These are phyloP conservation scores for Teunomyces funiuensis DNA, from an alignment of 805 yeast genomes.

Conservation along the genomic window DNA sequence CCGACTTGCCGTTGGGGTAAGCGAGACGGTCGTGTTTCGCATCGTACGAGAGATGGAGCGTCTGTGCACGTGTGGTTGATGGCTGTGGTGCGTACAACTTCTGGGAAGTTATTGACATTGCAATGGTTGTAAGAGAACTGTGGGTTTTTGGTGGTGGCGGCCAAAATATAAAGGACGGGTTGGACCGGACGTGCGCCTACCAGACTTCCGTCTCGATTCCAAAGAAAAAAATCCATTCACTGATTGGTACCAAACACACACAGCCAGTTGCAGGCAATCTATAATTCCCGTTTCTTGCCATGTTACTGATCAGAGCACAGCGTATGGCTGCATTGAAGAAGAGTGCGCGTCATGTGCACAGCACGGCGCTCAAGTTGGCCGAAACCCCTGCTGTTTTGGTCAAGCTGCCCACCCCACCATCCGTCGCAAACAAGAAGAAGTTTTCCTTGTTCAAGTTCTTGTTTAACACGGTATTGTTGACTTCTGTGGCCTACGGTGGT, in stretches of 20 bases:
- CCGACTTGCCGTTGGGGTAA: slow-evolving; percentile 79
- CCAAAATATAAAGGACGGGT: background rate
- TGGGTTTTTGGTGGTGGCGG: background rate
- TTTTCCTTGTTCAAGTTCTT: slow-evolving; percentile 32
- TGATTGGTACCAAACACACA: slow-evolving; percentile 1
- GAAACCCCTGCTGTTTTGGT: slow-evolving; percentile 4
- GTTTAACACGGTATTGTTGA: slow-evolving; percentile 27
- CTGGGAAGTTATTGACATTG: slow-evolving; percentile 31
- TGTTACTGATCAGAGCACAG: slow-evolving; percentile 5
- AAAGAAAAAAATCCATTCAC: background rate
- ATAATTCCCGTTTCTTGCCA: background rate
- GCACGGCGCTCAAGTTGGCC: slow-evolving; percentile 1
- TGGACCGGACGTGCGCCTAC: background rate
- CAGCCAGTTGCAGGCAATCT: background rate
- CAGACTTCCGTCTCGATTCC: background rate
- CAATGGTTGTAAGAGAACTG: background rate
- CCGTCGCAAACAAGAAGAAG: slow-evolving; percentile 20
- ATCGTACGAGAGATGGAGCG: slow-evolving; percentile 77
- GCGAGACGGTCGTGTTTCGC: slow-evolving; percentile 65
- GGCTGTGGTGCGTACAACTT: slow-evolving; percentile 73
- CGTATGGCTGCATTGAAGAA: slow-evolving; percentile 1
- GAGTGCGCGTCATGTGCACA: slow-evolving; percentile 3
- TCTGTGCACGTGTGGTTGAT: slow-evolving; percentile 64
- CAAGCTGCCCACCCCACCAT: slow-evolving; percentile 10
- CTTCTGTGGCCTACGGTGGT: slow-evolving; percentile 36